Evolutionary conservation across 1,284 basidiomycete genomes (phyloP), one percentile per base, ranked within the genome.

Genomic region (Pisolithus thermaeus): DNA sequence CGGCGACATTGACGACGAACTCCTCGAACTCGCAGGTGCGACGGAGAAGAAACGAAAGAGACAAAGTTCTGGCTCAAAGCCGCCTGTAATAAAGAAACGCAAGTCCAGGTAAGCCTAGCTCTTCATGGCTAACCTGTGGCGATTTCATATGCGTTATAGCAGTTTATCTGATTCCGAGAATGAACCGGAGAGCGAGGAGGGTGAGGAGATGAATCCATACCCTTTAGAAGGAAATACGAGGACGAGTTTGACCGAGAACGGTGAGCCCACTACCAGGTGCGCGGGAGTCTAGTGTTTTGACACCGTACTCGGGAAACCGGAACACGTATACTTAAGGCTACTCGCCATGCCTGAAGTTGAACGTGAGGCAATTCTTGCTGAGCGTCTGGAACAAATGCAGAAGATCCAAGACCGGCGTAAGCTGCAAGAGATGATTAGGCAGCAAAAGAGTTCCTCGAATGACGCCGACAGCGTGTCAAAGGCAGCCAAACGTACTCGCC

Each of bases 201-300:
- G 77, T 37, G 68, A 68, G 3, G 64, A 68, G 14, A 55, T 63
- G n/a, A 89, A 91, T 59, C 86, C 85, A 4, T 97, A 92, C 65
- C 94, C 92, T 0, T 72, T 96, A 20, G 94, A 97, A 61, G 92
- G 44, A 92, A 92, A 68, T 97, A 91, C 66, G 80, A 81, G 52
- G 83, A 93, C 61, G 90, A 92, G 59, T 78, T 74, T 4, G 95
- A 97, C 67, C 82, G 88, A 62, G 80, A 87, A 58, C 71, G 77
- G 90, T 92, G 70, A 72, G 85, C 56, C 43, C 48, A 28, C 48
- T 70, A 48, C 51, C 55, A 56, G 54, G 27, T 48, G 52, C 59
- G 49, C n/a, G 38, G 37, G 46, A 61, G 54, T 50, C 51, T 59
- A 56, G 50, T 53, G 54, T 57, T 58, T 27, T 43, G 56, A 64